These are phyloP conservation scores for Penicillium sp. DNA, from an alignment of 2,329 filamentous ascomycete species.

Conservation along the genomic window DNA sequence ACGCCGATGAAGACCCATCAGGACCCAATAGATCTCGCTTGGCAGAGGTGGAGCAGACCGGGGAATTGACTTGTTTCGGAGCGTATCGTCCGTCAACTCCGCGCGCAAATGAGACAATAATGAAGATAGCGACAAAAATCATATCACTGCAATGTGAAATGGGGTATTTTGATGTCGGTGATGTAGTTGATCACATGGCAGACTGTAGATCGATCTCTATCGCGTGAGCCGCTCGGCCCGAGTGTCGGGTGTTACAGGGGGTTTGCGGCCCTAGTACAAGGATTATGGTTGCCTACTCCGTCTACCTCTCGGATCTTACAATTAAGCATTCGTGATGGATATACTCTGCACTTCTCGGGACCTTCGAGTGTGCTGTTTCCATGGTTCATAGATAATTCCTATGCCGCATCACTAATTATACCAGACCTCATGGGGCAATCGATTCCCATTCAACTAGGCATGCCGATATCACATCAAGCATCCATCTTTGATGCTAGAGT, in stretches of 20 bases:
- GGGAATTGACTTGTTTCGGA: conserved; percentile 11
- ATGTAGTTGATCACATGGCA: not conserved
- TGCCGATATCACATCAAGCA: conserved; percentile 45
- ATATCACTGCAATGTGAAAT: too few relatives aligned
- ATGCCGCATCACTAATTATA: not conserved
- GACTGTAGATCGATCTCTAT: not conserved
- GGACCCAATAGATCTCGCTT: conserved; percentile 1
- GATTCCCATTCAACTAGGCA: not conserved
- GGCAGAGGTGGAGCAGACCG: conserved; percentile 8
- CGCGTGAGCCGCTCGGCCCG: not conserved
- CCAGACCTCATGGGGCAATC: not conserved
- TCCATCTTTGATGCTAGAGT: conserved; percentile 51
- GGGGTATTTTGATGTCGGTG: too few relatives aligned
- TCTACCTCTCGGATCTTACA: not conserved
- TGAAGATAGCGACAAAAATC: not conserved
- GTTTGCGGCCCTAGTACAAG: not conserved
- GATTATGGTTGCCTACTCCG: not conserved
- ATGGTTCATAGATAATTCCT: not conserved
- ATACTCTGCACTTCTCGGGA: too few relatives aligned
- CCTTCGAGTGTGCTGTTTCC: not conserved
- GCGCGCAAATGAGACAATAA: not conserved
- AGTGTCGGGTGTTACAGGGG: not conserved
- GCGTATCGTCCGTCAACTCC: not conserved
- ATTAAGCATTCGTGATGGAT: not conserved
- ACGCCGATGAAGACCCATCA: not conserved